Base-by-base conservation (phyloP, 2,329 filamentous ascomycete genomes). In the Lecanosticta acicola region DNA sequence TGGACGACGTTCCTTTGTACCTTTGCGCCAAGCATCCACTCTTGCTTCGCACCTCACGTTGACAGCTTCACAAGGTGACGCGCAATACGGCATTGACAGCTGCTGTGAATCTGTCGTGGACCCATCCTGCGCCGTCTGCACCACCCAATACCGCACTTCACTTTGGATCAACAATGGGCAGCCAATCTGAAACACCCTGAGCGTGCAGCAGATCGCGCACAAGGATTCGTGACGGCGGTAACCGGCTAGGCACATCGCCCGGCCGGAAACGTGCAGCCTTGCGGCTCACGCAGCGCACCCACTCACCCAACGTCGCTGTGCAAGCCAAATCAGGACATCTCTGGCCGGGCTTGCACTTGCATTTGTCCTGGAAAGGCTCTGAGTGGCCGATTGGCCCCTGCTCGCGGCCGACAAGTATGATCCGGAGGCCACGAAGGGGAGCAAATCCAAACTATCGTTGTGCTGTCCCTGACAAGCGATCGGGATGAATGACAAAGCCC, bases 11-110 rank as follows among this genome's bases (percentile, higher is more conserved):
- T 29, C 24, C 24, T 29, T 38, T 49, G 46, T 49, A 49, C 50
- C 26, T 38, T 37, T 32, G 20, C 34, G 44, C 40, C 35, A 40
- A 41, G 41, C 20, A 21, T 32, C 18, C 48, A 48, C 36, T 50
- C 34, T 49, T 48, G 43, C 49, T 49, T 54, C 46, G 48, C 50
- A 45, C 48, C 43, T 56, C 53, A 56, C 53, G 51, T 56, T 56
- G 49, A 41, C 44, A 45, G 51, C 51, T 47, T 45, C 51, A 51
- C 51, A 49, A 45, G 39, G 50, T 45, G 49, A 46, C 51, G 48
- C 50, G 48, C 46, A 49, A 46, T 45, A 43, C 49, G 46, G 44
- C 44, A 39, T 24, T 29, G 32, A 56, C 53, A 33, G 51, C 51
- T 52, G 47, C 42, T 51, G 46, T 54, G 44, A 52, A 35, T 37